phyloP scores from a whole-genome alignment of 306 rosid species.

The Rubus parviflorus region DNA sequence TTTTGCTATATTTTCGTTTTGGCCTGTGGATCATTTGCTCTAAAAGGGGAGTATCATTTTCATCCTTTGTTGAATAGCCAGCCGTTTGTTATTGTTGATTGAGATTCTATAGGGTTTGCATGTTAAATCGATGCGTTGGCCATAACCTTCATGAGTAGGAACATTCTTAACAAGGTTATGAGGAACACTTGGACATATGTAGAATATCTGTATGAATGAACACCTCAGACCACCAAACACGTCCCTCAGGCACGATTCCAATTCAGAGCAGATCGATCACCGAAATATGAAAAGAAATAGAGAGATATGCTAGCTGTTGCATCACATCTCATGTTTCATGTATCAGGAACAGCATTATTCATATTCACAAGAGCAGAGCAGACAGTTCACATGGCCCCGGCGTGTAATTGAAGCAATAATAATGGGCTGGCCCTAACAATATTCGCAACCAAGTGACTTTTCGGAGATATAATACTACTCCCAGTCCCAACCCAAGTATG shows the following conservation, averaged over 20 bases:
- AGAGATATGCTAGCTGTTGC: background rate
- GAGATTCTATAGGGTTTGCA: background rate
- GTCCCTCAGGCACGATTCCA: no score
- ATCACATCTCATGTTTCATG: background rate
- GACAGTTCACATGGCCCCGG: background rate
- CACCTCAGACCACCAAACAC: no score
- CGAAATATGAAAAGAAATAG: background rate
- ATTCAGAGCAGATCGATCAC: no score
- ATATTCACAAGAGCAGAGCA: background rate
- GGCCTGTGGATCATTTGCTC: background rate
- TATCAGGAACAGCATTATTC: background rate
- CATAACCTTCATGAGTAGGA: no score
- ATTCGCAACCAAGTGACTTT: no score
- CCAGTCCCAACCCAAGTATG: no score
- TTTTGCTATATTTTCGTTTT: constrained; percentile 10
- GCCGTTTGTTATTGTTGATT: background rate
- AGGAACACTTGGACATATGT: no score
- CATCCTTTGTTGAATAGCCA: background rate
- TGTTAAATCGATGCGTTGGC: no score
- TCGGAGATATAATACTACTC: no score
- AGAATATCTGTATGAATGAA: no score
- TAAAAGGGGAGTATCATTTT: background rate
- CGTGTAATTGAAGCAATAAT: background rate
- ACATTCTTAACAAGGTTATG: no score
- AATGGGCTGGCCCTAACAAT: background rate